Evolutionary conservation across 2,329 filamentous ascomycete genomes (phyloP), one percentile per base, ranked within the genome.

Genomic region (Immersiporthe knoxdaviesiana): DNA sequence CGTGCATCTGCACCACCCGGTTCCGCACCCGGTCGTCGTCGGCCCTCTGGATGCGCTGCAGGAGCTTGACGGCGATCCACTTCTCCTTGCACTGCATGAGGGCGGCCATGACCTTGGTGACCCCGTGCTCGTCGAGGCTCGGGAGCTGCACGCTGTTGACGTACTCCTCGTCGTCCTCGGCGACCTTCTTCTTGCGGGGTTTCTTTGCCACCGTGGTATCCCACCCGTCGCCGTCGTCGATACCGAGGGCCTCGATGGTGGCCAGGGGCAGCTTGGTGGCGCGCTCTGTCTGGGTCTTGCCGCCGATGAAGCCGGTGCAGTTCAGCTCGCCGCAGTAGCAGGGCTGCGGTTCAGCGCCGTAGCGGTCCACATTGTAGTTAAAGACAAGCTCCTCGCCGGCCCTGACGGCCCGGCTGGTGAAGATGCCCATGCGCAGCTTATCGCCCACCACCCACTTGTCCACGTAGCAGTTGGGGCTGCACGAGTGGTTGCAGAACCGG

Each of bases 381-480:
- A 99, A 99, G 30, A 97, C 94, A 68, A 99, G 84, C 80, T 99
- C 96, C 79, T 99, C 96, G 67, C 96, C 96, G 24, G 92, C 90
- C 77, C 90, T 89, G 77, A 99, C 91, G 76, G 88, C 85, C 73
- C 94, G 92, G 81, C 92, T 88, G 75, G 94, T 93, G 83, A 99
- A 99, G 74, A 99, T 98, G 75, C 96, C 96, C 96, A 99, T 99
- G 75, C 96, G 94, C 78, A 98, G 84, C 83, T 97, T 98, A 76
- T 97, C 93, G 24, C 94, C 94, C 44, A 99, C 94, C 70, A 98
- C 94, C 96, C 96, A 99, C 83, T 99, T 99, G 85, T 99, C 96
- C 72, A 99, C 95, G 80, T 97, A 98, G 81, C 94, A 98, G 78
- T 99, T 99, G 24, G 96, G 96, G 79, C 96, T 97, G 86, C 96